Evolutionary conservation across 805 yeast species (phyloP), one percentile per base, ranked within the genome.

Genomic region (Schwanniomyces occidentalis): DNA sequence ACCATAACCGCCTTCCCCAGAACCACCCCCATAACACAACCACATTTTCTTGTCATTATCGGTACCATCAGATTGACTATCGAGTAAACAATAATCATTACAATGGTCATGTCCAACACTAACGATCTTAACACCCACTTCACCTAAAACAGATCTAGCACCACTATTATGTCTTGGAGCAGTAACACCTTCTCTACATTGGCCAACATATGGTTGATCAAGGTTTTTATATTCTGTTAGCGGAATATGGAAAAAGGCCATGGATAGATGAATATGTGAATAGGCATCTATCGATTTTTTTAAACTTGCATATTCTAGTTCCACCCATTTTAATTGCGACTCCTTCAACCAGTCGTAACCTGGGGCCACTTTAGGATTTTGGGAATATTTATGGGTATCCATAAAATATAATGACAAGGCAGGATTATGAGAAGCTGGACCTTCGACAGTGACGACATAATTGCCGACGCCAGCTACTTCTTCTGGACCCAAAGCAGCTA

Each of bases 191-290:
- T 93, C 99, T 38, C 76, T 75, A 32, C 56, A 61, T 16, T 61
- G 57, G 0, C 99, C 99, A 5, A 82, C 66, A n/a, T 70, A 47
- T 7, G 70, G 64, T 41, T 58, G 68, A 6, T 57, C 42, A 15
- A 65, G 34, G 41, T 82, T 71, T 38, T 78, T 62, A 56, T 78
- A 90, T 57, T 93, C 98, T 1, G 96, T 93, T 12, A 90, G 46
- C 0, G 99, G 99, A 19, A 93, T 90, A 54, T 93, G 99, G 71
- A 90, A 85, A 50, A 93, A 91, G 1, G 95, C 95, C 88, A 93
- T 80, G 8, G 88, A 72, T 42, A 86, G 51, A 24, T 77, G 82
- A 4, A 58, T 59, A 12, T 65, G 63, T 1, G 70, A 42, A 45
- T 70, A 69, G 9, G 58, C 43, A 12, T 62, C 54, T 18, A 55